These are phyloP conservation scores for Tylopilus cervinicoccineus DNA, from an alignment of 768 basidiomycete genomes.

Conservation along the genomic window DNA sequence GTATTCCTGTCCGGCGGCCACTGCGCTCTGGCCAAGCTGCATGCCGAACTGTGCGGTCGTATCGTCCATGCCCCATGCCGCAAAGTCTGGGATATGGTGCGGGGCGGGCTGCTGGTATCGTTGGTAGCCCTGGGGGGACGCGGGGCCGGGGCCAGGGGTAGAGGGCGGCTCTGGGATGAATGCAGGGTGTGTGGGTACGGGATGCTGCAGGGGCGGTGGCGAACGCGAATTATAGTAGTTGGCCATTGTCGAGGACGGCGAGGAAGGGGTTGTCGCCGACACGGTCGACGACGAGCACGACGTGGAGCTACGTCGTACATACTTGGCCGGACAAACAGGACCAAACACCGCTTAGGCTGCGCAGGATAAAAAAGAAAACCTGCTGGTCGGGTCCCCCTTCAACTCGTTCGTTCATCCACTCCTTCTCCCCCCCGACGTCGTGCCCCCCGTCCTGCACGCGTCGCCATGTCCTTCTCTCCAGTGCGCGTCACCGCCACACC, in stretches of 20 bases:
- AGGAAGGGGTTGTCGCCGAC: neutral
- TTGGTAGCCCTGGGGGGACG: slow-evolving; percentile 54
- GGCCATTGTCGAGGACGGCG: slow-evolving; percentile 13
- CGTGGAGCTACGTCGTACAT: neutral
- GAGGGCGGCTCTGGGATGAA: slow-evolving; percentile 82
- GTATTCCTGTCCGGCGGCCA: slow-evolving; percentile 93
- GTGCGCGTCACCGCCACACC: slow-evolving; percentile 64
- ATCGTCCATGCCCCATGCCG: slow-evolving; percentile 84
- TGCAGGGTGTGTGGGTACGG: slow-evolving; percentile 83
- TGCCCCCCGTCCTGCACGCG: slow-evolving; percentile 11
- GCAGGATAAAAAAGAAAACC: slow-evolving; percentile 17
- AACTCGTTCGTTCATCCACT: slow-evolving; percentile 18
- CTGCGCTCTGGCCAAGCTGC: slow-evolving; percentile 89
- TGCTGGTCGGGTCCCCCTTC: neutral
- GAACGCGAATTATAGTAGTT: slow-evolving; percentile 48
- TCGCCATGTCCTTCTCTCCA: slow-evolving; percentile 40
- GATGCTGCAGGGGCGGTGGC: slow-evolving; percentile 81
- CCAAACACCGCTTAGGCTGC: slow-evolving; percentile 14
- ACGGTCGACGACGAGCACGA: neutral
- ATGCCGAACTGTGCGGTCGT: slow-evolving; percentile 94
- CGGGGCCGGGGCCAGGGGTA: slow-evolving; percentile 63
- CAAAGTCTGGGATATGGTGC: slow-evolving; percentile 43
- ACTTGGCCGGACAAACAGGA: slow-evolving; percentile 2
- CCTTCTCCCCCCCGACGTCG: slow-evolving; percentile 4
- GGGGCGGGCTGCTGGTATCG: slow-evolving; percentile 34